Percentiles rank a stretch among this genome's conserved stretches.
phyloP scores from a whole-genome alignment of 352 stramenopile genomes.

The Thraustotheca clavata region DNA sequence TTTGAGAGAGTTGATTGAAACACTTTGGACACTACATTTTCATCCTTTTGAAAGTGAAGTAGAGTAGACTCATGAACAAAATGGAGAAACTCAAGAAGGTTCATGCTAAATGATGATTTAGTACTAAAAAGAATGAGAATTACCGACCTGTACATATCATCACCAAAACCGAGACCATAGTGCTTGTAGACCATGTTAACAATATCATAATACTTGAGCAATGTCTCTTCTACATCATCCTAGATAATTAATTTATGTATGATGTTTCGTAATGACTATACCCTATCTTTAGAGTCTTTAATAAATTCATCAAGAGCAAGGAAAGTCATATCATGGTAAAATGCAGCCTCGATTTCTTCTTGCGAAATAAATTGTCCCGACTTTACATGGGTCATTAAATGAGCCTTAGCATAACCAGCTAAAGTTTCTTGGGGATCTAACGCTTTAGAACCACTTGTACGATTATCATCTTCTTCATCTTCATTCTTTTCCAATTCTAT shows the following conservation, averaged over 20 bases:
- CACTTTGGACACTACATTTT: constrained; percentile 30
- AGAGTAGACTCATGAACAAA: constrained; percentile 69
- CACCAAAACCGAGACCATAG: constrained; percentile 46
- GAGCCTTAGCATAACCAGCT: constrained; percentile 39
- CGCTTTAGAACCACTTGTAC: background rate
- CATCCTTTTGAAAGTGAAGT: constrained; percentile 34
- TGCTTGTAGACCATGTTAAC: constrained; percentile 66
- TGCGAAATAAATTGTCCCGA: constrained; percentile 72
- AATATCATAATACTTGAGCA: constrained; percentile 41
- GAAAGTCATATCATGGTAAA: constrained; percentile 67
- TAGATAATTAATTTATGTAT: background rate
- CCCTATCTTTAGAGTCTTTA: constrained; percentile 35
- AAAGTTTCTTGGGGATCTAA: background rate
- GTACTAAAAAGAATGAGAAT: background rate
- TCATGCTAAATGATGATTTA: constrained; percentile 34
- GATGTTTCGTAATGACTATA: constrained; percentile 14
- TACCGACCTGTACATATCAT: constrained; percentile 28
- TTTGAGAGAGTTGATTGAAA: constrained; percentile 24
- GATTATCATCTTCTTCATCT: background rate
- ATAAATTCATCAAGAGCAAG: constrained; percentile 45
- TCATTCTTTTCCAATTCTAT: constrained; percentile 13
- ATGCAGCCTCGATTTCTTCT: constrained; percentile 69
- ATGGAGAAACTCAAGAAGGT: constrained; percentile 47
- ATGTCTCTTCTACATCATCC: constrained; percentile 39
- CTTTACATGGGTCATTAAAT: constrained; percentile 67